Evolutionary conservation across 129 eudicot species (phyloP).

Genomic region (Centrapalus pauciflorus): DNA sequence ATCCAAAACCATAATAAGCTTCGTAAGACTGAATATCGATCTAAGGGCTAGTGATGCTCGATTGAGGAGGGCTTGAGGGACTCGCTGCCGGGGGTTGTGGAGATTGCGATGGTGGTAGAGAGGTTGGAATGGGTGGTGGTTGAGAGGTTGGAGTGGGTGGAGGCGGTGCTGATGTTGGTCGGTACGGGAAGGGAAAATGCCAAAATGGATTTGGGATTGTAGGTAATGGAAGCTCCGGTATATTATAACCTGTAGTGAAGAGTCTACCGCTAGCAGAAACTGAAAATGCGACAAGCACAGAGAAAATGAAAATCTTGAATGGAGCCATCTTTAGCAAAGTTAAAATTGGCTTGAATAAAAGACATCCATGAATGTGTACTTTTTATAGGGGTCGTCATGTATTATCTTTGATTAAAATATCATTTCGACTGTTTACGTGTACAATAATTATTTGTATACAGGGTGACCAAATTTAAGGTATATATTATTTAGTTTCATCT

Average conservation of each 20-base stretch:
- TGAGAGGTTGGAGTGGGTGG: too few species aligned
- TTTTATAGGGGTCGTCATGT: slow-evolving; percentile 8
- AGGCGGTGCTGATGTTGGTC: not conserved
- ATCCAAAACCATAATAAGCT: not conserved
- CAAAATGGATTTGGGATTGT: too few species aligned
- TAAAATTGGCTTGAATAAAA: not conserved
- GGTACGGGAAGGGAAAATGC: not conserved
- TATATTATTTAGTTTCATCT: too few species aligned
- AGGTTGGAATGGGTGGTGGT: not conserved
- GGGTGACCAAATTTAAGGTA: too few species aligned
- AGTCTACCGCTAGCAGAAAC: not conserved
- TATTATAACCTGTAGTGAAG: too few species aligned
- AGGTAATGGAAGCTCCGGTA: not conserved
- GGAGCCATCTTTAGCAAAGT: not conserved
- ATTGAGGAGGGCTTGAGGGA: not conserved
- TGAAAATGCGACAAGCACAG: not conserved
- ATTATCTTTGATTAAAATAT: too few species aligned
- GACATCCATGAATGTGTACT: not conserved
- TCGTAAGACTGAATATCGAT: not conserved
- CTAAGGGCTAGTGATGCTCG: slow-evolving; percentile 3
- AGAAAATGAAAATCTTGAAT: not conserved
- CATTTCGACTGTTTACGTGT: too few species aligned
- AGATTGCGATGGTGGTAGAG: slow-evolving; percentile 4
- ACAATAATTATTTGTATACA: too few species aligned
- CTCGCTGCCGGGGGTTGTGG: not conserved